Evolutionary conservation across 441 rosid species (phyloP).

Genomic region (Syzygium malaccense): DNA sequence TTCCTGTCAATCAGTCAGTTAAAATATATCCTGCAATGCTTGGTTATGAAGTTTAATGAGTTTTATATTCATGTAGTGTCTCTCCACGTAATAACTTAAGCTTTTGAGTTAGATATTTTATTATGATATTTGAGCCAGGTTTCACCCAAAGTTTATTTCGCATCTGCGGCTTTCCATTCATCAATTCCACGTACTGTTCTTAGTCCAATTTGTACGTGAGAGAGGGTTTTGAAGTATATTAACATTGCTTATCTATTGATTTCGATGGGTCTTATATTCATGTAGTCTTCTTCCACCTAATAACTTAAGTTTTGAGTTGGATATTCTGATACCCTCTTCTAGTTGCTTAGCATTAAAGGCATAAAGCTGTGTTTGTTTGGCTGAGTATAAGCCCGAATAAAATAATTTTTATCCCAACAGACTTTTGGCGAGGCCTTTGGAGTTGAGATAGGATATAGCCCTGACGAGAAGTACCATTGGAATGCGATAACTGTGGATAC

Average conservation of each 20-base stretch:
- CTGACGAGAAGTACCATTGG: not conserved
- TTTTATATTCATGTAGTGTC: not conserved
- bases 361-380: not conserved
- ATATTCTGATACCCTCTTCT: not conserved
- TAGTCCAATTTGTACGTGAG: not conserved
- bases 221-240: not conserved
- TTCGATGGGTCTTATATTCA: not conserved
- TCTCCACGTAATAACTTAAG: not conserved
- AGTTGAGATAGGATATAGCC: not conserved
- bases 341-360: not conserved
- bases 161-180: not conserved
- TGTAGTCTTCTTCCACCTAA: not conserved
- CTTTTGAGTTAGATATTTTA: not conserved
- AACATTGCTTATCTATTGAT: not conserved
- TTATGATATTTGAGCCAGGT: not conserved
- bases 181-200: not conserved
- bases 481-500: not conserved
- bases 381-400: not conserved
- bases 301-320: not conserved
- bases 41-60: not conserved
- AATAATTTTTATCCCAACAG: not conserved
- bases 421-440: not conserved
- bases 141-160: not conserved
- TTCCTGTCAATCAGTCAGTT: not conserved
- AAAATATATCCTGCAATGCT: not conserved